Evolutionary conservation across 2,329 filamentous ascomycete genomes (phyloP), one percentile per base, ranked within the genome.

Genomic region (Diaporthe ilicicola): DNA sequence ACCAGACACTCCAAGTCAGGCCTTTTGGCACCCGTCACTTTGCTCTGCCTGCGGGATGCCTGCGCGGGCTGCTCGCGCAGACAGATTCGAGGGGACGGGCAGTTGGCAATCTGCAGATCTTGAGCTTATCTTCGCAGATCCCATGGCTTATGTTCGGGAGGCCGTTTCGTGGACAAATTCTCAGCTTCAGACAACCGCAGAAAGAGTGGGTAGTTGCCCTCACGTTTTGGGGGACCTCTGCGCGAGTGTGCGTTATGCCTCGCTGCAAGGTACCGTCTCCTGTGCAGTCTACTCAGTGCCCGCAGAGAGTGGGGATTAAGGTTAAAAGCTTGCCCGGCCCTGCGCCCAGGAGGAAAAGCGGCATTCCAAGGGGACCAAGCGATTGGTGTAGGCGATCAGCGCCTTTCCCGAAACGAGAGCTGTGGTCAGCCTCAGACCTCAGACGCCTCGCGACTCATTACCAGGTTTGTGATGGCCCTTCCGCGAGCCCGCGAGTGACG

Each of bases 391-490:
- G 24, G 44, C 59, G 51, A 39, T 46, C 34, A 37, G 59, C 51
- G 42, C 27, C 27, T 27, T 65, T 48, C 34, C n/a, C 67, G 48
- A 37, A 53, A 37, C 54, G 54, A 62, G 62, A 24, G 29, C 42
- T 64, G 50, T 53, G 39, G 67, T 42, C 61, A 61, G 44, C 59
- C 67, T 48, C 51, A 61, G 44, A 34, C 32, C 32, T 34, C 32
- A 34, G 32, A 66, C 67, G 59, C 59, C 59, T 54, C 67, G 59
- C 51, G 67, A 66, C 37, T 56, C 59, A 22, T 64, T 64, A 37
- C 59, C 44, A 29, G 44, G 42, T 50, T 50, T 64, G 44, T 50
- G 29, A 64, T 64, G 59, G 59, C 39, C 56, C 56, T 62, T 19
- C 42, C 56, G 42, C 34, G 27, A 13, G 44, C 59, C 44, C 59